phyloP scores from a whole-genome alignment of 768 basidiomycete species.

The Mycena rebaudengoi region DNA sequence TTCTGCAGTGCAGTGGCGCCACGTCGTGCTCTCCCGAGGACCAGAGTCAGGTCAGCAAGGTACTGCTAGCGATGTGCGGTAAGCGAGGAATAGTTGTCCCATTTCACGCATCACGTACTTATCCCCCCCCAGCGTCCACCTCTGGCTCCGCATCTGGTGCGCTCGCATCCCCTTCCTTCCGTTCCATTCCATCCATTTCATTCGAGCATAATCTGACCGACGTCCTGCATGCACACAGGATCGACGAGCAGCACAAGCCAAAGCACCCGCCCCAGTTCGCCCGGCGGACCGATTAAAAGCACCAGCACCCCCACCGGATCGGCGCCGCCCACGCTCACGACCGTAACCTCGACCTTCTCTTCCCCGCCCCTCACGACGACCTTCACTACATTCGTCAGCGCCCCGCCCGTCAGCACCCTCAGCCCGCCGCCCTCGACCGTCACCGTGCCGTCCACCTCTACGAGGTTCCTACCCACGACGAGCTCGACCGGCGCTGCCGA shows the following conservation, averaged over 20 bases:
- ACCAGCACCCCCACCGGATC: background rate
- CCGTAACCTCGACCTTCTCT: constrained; percentile 5
- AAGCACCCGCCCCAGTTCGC: background rate
- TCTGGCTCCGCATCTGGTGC: background rate
- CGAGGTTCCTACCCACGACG: background rate
- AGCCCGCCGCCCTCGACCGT: background rate
- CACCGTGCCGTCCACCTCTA: background rate
- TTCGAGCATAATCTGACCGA: background rate
- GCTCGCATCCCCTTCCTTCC: background rate
- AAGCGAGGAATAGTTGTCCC: background rate
- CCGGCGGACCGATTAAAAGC: background rate
- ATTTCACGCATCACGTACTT: background rate
- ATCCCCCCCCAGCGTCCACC: background rate
- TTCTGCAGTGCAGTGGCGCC: constrained; percentile 11
- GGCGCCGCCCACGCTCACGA: background rate
- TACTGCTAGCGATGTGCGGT: constrained; percentile 15
- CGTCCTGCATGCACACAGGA: background rate
- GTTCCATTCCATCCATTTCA: too few species aligned
- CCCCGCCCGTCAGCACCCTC: background rate
- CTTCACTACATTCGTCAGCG: background rate
- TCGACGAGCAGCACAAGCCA: too few species aligned
- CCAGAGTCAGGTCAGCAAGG: background rate
- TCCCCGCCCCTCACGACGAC: constrained; percentile 19
- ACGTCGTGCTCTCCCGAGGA: constrained; percentile 16
- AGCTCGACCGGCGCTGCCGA: background rate